Percentiles rank a stretch among this genome's conserved stretches.
These are phyloP conservation scores for Pseudocercospora vitis DNA, from an alignment of 2,329 filamentous ascomycete species.

Conservation along the genomic window DNA sequence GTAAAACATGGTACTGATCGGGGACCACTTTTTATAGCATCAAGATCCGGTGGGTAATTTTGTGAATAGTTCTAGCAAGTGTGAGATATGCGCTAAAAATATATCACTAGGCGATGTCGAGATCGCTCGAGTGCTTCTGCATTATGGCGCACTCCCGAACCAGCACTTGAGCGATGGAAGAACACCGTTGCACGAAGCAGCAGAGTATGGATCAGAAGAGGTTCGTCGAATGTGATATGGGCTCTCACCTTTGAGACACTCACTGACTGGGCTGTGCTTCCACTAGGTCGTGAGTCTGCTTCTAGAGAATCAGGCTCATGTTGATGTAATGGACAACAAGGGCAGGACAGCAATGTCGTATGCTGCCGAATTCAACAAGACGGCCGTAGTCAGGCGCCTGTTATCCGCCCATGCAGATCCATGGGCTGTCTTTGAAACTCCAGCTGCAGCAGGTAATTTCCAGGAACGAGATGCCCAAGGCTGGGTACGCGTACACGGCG, in stretches of 20 bases:
- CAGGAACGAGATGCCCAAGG: not conserved
- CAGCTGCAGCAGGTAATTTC: not conserved
- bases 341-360: not conserved
- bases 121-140: not conserved
- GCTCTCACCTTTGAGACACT: too few species aligned
- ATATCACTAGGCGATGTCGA: too few species aligned
- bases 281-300: not conserved
- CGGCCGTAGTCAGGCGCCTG: not conserved
- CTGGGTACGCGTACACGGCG: not conserved
- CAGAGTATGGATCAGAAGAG: not conserved
- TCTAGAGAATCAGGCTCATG: not conserved
- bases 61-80: too few species aligned
- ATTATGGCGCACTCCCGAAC: not conserved
- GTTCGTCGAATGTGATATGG: too few species aligned
- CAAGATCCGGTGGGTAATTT: not conserved
- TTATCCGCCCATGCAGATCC: not conserved
- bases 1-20: not conserved
- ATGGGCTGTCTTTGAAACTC: not conserved
- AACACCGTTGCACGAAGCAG: not conserved
- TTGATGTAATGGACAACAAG: not conserved
- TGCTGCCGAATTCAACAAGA: not conserved
- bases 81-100: too few species aligned
- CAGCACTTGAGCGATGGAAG: not conserved
- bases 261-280: too few species aligned
- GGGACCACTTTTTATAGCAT: not conserved